Evolutionary conservation across 2,329 filamentous ascomycete species (phyloP).

Genomic region (Karstenula rhodostoma): DNA sequence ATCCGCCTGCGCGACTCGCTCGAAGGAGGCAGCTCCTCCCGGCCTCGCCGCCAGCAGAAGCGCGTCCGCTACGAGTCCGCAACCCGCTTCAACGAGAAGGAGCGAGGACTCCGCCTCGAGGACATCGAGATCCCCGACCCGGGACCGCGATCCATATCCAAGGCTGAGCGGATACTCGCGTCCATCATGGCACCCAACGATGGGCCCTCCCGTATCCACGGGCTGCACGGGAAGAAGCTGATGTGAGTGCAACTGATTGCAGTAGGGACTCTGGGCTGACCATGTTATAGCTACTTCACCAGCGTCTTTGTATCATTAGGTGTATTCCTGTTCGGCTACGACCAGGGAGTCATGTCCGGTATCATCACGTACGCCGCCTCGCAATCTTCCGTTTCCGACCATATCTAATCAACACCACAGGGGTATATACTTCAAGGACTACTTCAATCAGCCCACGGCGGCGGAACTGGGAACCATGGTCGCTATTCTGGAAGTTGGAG

Average conservation of each 20-base stretch:
- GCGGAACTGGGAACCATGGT: constrained; percentile 97
- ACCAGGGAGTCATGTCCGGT: constrained; percentile 87
- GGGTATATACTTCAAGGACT: constrained; percentile 85
- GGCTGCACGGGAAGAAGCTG: constrained; percentile 93
- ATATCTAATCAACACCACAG: constrained; percentile 59
- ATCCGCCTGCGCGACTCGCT: constrained; percentile 72
- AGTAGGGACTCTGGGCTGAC: constrained; percentile 19
- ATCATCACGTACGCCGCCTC: constrained; percentile 69
- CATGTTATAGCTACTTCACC: constrained; percentile 80
- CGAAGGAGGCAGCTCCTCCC: constrained; percentile 66
- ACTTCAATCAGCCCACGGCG: constrained; percentile 87
- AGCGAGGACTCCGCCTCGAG: constrained; percentile 65
- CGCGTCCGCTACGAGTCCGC: constrained; percentile 72
- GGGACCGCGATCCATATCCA: constrained; percentile 68
- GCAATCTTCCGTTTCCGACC: constrained; percentile 28
- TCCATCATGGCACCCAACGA: constrained; percentile 85
- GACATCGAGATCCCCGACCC: constrained; percentile 83
- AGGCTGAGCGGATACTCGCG: constrained; percentile 75
- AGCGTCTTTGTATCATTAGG: constrained; percentile 89
- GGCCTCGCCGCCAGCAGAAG: constrained; percentile 61
- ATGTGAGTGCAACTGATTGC: constrained; percentile 67
- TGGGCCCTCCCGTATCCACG: constrained; percentile 76
- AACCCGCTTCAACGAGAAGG: constrained; percentile 53
- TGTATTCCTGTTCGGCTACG: constrained; percentile 89
- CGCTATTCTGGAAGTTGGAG: constrained; percentile 92